phyloP scores from a whole-genome alignment of 306 rosid species.

The Castanea mollissima region DNA sequence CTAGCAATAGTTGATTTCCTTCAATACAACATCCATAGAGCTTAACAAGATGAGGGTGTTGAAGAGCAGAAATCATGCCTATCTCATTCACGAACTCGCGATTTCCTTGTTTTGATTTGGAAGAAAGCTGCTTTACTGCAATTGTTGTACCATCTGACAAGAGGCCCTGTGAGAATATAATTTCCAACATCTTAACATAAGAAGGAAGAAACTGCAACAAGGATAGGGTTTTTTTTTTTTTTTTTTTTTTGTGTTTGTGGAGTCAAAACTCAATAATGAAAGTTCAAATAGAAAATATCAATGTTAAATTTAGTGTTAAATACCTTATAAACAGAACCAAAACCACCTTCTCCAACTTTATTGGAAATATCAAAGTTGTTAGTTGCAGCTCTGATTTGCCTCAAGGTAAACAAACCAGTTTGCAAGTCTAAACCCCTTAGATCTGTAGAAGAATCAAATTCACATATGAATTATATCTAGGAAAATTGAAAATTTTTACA shows the following conservation, averaged over 20 bases:
- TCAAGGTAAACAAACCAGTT: constrained; percentile 33
- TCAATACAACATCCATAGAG: constrained; percentile 43
- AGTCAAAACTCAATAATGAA: no score
- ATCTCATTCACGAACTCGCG: constrained; percentile 40
- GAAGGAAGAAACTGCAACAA: neutral
- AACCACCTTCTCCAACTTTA: constrained; percentile 53
- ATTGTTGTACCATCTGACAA: constrained; percentile 22
- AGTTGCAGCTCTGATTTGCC: constrained; percentile 44
- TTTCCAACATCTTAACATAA: no score
- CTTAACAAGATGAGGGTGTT: constrained; percentile 44
- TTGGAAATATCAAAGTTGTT: constrained; percentile 35
- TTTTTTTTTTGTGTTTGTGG: no score
- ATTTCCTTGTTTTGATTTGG: constrained; percentile 45
- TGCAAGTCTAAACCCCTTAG: constrained; percentile 24
- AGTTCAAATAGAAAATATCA: neutral
- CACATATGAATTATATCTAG: neutral
- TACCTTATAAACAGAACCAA: constrained; percentile 51
- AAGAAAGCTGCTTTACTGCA: constrained; percentile 39
- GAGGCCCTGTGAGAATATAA: constrained; percentile 19
- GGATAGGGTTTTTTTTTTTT: no score
- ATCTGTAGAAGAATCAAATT: constrained; percentile 16
- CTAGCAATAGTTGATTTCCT: constrained; percentile 37
- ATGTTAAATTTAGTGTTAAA: neutral
- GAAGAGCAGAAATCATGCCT: constrained; percentile 44
- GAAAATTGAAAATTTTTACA: neutral